These are phyloP conservation scores for Nakataea oryzae DNA, from an alignment of 2,329 filamentous ascomycete genomes.

Conservation along the genomic window DNA sequence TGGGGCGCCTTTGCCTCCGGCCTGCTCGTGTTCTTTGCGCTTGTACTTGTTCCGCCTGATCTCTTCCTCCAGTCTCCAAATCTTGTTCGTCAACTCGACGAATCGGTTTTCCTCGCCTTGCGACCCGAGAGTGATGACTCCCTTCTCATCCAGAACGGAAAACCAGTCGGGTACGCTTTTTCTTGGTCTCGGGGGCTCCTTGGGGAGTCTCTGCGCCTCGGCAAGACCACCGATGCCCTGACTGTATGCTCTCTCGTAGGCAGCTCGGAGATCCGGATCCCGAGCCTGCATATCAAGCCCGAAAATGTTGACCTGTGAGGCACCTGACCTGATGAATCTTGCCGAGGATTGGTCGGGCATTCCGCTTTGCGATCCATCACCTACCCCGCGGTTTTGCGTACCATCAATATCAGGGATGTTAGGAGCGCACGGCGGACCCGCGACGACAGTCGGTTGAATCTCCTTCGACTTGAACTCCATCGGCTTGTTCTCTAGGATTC, in stretches of 20 bases:
- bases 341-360: no score
- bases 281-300: no score
- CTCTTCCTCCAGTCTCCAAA: conserved; percentile 8
- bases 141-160: not conserved
- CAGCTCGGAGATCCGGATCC: no score
- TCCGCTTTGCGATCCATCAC: no score
- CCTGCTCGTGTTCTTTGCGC: not conserved
- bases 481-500: not conserved
- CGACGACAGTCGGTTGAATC: not conserved
- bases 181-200: not conserved
- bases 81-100: conserved; percentile 8
- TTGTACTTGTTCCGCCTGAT: not conserved
- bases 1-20: not conserved
- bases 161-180: not conserved
- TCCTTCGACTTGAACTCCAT: not conserved
- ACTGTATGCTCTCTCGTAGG: no score
- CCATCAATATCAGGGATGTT: not conserved
- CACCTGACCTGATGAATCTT: no score
- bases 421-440: not conserved
- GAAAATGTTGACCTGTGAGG: no score
- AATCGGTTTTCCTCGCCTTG: conserved; percentile 4
- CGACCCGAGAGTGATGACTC: not conserved
- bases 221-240: no score
- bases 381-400: no score
- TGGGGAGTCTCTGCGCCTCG: no score